These are phyloP conservation scores for Strobilomyces dryophilus DNA, from an alignment of 768 basidiomycete species.

Conservation along the genomic window DNA sequence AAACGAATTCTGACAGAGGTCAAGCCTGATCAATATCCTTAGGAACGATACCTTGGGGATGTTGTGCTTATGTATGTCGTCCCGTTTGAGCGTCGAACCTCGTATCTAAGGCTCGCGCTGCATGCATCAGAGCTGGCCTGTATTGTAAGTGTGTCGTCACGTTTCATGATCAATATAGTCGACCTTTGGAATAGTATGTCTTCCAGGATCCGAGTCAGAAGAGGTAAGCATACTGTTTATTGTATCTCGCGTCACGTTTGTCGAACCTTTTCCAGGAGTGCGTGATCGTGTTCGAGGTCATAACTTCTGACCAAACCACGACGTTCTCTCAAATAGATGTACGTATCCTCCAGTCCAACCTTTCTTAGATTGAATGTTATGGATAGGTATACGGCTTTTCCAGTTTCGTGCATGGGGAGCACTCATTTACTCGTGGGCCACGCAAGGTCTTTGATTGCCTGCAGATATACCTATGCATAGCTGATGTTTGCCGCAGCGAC, in stretches of 20 bases:
- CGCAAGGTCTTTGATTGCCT: conserved; percentile 22
- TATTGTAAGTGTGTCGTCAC: conserved; percentile 13
- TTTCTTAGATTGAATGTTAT: background rate
- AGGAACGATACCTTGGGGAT: conserved; percentile 32
- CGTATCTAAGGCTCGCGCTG: conserved; percentile 2
- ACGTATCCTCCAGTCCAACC: background rate
- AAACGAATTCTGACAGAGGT: background rate
- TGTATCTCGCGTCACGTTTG: background rate
- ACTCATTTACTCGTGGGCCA: conserved; percentile 29
- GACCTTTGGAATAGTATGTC: conserved; percentile 16
- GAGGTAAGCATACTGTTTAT: conserved; percentile 8
- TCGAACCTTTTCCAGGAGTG: conserved; percentile 19
- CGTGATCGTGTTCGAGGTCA: conserved; percentile 1
- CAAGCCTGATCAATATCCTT: conserved; percentile 1
- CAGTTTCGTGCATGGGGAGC: conserved; percentile 32
- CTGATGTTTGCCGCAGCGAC: conserved; percentile 21
- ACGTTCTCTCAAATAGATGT: conserved; percentile 16
- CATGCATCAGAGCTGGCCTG: conserved; percentile 13
- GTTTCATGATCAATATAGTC: background rate
- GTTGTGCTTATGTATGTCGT: conserved; percentile 25
- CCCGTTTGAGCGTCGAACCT: background rate
- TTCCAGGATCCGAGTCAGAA: conserved; percentile 15
- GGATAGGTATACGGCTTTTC: conserved; percentile 26
- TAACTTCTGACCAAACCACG: background rate
- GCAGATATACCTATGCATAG: background rate